Evolutionary conservation across 2,329 filamentous ascomycete genomes (phyloP), one percentile per base, ranked within the genome.

Genomic region (Aspergillus piperis): DNA sequence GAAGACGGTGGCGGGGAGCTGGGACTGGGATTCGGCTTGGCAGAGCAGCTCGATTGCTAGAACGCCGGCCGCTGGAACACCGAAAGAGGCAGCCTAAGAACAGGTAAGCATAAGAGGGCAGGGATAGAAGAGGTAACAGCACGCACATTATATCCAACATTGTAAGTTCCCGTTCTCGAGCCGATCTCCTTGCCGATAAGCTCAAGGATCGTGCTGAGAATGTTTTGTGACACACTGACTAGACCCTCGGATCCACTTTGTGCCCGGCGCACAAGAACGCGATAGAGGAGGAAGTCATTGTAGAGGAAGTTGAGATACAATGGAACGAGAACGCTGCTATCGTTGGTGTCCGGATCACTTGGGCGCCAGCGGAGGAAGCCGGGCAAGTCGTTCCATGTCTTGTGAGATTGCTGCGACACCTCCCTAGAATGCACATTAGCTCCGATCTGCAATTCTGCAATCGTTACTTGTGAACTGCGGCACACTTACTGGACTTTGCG

Each of bases 31-130:
- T 11, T 62, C 60, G 42, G 59, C 59, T 30, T 63, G 63, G 19
- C 69, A 65, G 2, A 72, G 66, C 27, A 73, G 62, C 47, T 73
- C 71, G 17, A 69, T 66, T 15, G 67, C 71, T 7, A 73, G 61
- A 25, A 71, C 66, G 3, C 70, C 71, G 5, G 70, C 69, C 8
- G 66, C 63, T 15, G 71, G 71, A 8, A 73, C 55, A 42, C 70
- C 70, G 39, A 64, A 66, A 36, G 66, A 62, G 25, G 58, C 62
- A 8, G 58, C 49, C 64, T 66, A 49, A 39, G 6, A 19, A 23
- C 25, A 51, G 53, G 39, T 58, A 53, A 68, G n/a, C 62, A 19
- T 57, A 17, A 32, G 2, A 27, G 10, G 21, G 15, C 17, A 5
- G 6, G 19, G 15, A 15, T 13, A 4, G 5, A 15, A 36, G 27